Base-by-base conservation (phyloP, 257 asterid species). In the Ocimum tenuiflorum region DNA sequence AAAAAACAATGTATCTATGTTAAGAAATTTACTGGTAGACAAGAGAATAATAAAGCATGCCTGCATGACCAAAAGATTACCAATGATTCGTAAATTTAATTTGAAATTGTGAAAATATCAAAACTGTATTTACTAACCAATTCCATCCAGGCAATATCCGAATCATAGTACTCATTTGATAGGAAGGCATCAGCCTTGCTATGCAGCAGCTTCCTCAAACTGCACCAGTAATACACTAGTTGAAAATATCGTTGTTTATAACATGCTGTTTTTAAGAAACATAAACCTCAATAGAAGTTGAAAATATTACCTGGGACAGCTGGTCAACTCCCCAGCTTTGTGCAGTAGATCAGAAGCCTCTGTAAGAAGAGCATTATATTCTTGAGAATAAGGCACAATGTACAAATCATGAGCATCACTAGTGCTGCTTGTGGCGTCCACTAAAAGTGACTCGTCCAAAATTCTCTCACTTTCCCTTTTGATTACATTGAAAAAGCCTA, bases 61-160 rank as follows among this genome's bases (percentile, higher is more conserved):
- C 49, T 7, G 35, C 20, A 36, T 22, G 58, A 33, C 61, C 55
- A 56, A 68, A 62, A 72, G 12, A 15, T 36, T 41, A 57, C 68
- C 56, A 46, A 53, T 13, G 17, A 51, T 13, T 51, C 59, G 73
- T 36, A 48, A 67, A 23, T 51, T 52, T 42, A 55, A 8, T 27
- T 38, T 59, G 41, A 65, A 35, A 38, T 35, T 18, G 46, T 31
- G 23, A 71, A 13, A 29, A 47, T n/a, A 63, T 52, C 54, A 65
- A 54, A 60, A 45, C 31, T 8, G 54, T 8, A 14, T 23, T 56
- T 60, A 76, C 88, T 80, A 73, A 92, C 99, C 99, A 92, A 77
- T 75, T 92, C 99, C 96, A 89, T 86, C 99, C 99, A 92, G 68
- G 95, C 91, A 69, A 92, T 86, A 80, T 92, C 97, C 53, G 99